Percentiles rank a stretch among this genome's conserved stretches.
Evolutionary conservation across 192 early-diverging fungal genomes (phyloP).

Genomic region (Haplosporangium gracile): DNA sequence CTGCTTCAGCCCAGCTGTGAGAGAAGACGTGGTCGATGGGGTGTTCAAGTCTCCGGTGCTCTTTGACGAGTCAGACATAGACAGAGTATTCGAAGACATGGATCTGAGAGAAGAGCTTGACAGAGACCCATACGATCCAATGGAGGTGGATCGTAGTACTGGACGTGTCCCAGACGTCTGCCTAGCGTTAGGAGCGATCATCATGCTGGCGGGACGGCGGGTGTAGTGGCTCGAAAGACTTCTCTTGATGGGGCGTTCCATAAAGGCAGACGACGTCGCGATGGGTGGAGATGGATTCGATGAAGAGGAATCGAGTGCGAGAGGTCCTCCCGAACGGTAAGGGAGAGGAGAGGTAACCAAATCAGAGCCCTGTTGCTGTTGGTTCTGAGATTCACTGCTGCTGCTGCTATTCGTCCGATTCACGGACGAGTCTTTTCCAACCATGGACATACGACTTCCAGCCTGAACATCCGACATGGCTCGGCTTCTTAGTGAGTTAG

Average conservation of each 20-base stretch:
- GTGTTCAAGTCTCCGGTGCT: not conserved
- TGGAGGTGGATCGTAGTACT: slow-evolving; percentile 2
- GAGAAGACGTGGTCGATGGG: not conserved
- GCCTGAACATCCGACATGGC: slow-evolving; percentile 33
- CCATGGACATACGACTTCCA: slow-evolving; percentile 22
- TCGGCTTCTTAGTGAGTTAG: slow-evolving; percentile 26
- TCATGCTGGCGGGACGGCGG: slow-evolving; percentile 38
- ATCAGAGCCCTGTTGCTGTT: slow-evolving; percentile 13
- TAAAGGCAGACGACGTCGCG: slow-evolving; percentile 8
- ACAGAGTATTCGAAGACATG: slow-evolving; percentile 13
- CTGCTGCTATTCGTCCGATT: not conserved
- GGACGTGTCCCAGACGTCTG: not conserved
- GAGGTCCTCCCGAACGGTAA: not conserved
- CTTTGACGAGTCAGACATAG: not conserved
- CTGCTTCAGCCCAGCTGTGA: slow-evolving; percentile 12
- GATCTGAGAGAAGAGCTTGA: slow-evolving; percentile 34
- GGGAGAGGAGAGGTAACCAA: not conserved
- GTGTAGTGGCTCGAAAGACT: slow-evolving; percentile 22
- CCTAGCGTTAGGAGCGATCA: slow-evolving; percentile 10
- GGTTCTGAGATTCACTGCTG: not conserved
- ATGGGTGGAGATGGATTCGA: not conserved
- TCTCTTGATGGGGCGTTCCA: slow-evolving; percentile 34
- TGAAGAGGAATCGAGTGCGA: not conserved
- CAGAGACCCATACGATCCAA: slow-evolving; percentile 7
- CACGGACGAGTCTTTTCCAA: not conserved